Conservation (phyloP, 176 grass and related monocot genomes). For the Secale cereale region DNA sequence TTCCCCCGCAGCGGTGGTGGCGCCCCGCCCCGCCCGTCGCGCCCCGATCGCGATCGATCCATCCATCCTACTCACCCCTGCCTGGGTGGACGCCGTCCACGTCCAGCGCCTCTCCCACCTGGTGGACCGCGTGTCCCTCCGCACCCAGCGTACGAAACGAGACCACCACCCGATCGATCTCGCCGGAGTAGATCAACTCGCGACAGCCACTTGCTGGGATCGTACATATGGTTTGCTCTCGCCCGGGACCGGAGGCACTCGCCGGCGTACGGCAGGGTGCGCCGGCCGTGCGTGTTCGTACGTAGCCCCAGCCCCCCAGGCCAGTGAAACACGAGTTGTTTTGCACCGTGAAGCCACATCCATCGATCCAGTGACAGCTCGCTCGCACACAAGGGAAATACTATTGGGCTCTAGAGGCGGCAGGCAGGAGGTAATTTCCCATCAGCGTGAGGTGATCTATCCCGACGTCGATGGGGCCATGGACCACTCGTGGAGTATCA, state of each 20-base stretch:
- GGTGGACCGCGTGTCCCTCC: neutral
- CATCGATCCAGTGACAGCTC: no score
- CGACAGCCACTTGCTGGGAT: neutral
- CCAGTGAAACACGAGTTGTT: no score
- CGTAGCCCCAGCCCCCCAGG: no score
- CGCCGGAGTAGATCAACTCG: neutral
- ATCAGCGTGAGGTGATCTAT: neutral
- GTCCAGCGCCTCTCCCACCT: neutral
- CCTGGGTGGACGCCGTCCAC: slow-evolving; percentile 7
- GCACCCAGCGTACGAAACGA: neutral
- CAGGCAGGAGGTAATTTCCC: neutral
- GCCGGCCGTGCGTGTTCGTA: neutral
- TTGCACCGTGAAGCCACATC: no score
- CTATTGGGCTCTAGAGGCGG: no score
- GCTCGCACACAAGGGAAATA: no score
- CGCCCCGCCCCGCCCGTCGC: neutral
- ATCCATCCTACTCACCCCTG: neutral
- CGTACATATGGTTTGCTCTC: neutral
- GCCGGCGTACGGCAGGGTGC: neutral
- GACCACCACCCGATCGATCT: neutral
- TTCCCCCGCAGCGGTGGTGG: neutral
- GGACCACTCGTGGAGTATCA: no score
- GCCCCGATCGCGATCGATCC: neutral
- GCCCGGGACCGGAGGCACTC: neutral
- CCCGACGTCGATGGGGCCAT: no score